These are phyloP conservation scores for Collybiopsis confluens DNA, from an alignment of 768 basidiomycete species.

Conservation along the genomic window DNA sequence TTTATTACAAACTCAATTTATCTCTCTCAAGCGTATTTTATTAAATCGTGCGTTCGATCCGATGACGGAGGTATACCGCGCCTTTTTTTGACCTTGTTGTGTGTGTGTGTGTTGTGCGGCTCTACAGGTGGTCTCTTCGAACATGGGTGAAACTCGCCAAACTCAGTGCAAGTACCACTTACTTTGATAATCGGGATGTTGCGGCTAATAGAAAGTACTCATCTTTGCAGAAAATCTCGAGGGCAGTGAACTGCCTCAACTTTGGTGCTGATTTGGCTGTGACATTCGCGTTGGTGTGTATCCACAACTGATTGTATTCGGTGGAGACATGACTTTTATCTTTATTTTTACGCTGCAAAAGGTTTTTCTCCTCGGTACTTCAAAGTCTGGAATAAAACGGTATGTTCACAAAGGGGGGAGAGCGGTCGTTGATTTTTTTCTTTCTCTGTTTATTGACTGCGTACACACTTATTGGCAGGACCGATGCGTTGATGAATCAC, in stretches of 20 bases:
- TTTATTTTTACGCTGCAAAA: neutral
- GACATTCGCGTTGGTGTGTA: neutral
- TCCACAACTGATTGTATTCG: too few species aligned
- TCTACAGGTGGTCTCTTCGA: slow-evolving; percentile 1
- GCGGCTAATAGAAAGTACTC: too few species aligned
- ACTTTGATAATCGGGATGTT: too few species aligned
- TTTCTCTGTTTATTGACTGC: neutral
- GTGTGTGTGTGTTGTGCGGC: too few species aligned
- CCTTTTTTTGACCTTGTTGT: neutral
- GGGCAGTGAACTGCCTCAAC: neutral
- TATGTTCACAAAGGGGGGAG: neutral
- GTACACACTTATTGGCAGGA: neutral
- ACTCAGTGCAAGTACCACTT: neutral
- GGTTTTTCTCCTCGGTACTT: neutral
- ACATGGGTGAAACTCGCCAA: neutral
- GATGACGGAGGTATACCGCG: neutral
- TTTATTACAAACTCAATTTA: neutral
- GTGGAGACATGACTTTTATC: too few species aligned
- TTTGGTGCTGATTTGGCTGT: slow-evolving; percentile 1
- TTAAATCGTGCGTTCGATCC: neutral
- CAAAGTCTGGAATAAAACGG: slow-evolving; percentile 2
- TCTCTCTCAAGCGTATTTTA: neutral
- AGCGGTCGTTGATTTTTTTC: neutral
- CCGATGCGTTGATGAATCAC: slow-evolving; percentile 3
- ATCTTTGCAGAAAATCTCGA: slow-evolving; percentile 4